Evolutionary conservation across 352 stramenopile genomes (phyloP).

Genomic region (Globisporangium middletonii): DNA sequence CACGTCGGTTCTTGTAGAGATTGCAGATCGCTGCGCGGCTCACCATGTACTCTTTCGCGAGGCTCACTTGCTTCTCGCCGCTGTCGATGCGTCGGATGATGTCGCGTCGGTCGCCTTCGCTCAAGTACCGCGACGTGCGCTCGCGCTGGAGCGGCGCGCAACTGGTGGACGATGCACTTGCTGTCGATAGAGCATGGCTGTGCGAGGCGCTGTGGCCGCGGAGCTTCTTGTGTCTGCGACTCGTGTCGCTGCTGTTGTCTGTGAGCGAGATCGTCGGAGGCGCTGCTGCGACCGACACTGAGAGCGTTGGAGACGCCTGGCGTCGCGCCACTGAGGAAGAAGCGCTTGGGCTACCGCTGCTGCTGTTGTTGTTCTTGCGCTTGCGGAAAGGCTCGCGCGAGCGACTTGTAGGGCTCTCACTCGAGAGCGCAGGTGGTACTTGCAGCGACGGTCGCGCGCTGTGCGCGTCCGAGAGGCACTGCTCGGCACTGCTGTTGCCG

Average conservation of each 20-base stretch:
- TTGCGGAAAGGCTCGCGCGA: background rate
- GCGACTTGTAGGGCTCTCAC: background rate
- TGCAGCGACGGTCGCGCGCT: background rate
- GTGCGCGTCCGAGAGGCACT: background rate
- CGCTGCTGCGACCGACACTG: background rate
- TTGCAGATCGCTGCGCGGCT: conserved; percentile 50
- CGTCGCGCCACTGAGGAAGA: background rate
- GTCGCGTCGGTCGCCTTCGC: conserved; percentile 27
- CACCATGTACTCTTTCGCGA: conserved; percentile 41
- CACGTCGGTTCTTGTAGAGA: conserved; percentile 47
- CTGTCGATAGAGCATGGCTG: background rate
- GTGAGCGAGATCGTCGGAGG: background rate
- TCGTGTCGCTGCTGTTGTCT: background rate
- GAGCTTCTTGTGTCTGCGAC: background rate
- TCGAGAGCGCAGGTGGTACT: background rate
- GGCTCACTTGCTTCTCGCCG: conserved; percentile 40
- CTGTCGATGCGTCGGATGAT: conserved; percentile 41
- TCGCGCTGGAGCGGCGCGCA: conserved; percentile 17
- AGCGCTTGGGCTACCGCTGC: background rate
- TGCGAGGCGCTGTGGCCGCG: background rate
- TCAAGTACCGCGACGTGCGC: conserved; percentile 40
- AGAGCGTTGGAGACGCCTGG: background rate
- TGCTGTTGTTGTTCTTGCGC: conserved; percentile 5
- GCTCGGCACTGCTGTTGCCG: conserved; percentile 1
- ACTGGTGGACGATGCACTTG: background rate